Base-by-base conservation (phyloP, 2,329 filamentous ascomycete genomes). In the Diaporthe batatas region DNA sequence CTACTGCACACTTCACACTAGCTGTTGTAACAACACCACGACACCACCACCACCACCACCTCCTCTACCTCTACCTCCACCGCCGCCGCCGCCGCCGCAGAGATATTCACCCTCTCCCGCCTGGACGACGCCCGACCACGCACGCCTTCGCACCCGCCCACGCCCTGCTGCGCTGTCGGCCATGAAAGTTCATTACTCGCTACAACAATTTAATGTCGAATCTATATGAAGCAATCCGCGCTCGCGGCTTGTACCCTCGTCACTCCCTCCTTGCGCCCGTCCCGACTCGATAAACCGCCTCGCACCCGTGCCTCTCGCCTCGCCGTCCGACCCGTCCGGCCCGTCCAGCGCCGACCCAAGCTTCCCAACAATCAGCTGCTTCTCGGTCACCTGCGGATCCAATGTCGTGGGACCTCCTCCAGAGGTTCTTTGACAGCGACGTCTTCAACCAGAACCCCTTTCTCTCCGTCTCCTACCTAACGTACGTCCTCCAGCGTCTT, bases 371-470 rank as follows among this genome's bases (percentile, higher is more conserved):
- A 62, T 53, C 53, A 51, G 47, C 71, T 64, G 67, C 71, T 49
- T 74, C 53, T 47, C 42, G 67, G 53, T 54, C 76, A 75, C 76
- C 75, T 75, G 74, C 76, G 74, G 78, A 82, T 79, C 82, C 83
- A 86, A 92, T 92, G 91, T 93, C 91, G 86, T 96, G 93, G 93
- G 93, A 95, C 87, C 88, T 96, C 86, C 89, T 96, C 82, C 93
- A 94, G 88, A 91, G 94, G 84, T 95, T 96, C 90, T 91, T 96
- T 87, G 93, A 96, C 89, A 95, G 93, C 86, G 94, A 96, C 88
- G 93, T 96, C 87, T 96, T 96, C 89, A 96, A 95, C 87, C 92
- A 93, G 85, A 92, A 96, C 84, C 93, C 94, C 76, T 96, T 95
- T 83, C 91, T 96, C 83, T 93, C 93, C 75, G 94, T 96, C 81